Conservation (phyloP, 108 stramenopile genomes). For the Parietichytrium sp. region DNA sequence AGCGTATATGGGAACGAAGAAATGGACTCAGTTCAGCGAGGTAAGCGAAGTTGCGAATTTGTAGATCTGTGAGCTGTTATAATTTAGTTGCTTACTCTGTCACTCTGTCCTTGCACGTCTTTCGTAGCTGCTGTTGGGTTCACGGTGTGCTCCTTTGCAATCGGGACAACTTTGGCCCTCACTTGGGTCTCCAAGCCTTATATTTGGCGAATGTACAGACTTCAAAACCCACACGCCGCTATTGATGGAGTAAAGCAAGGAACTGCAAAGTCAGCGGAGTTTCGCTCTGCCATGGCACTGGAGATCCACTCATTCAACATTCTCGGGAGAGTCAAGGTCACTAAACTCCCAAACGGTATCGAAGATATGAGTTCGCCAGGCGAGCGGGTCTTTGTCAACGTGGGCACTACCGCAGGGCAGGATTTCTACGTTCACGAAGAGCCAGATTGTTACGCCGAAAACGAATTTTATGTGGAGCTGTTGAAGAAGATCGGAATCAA, state of each 20-base stretch:
- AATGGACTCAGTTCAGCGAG: conserved; percentile 32
- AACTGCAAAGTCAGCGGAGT: too few species aligned
- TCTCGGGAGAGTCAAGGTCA: not conserved
- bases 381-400: conserved; percentile 36
- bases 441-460: conserved; percentile 24
- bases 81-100: too few species aligned
- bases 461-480: conserved; percentile 18
- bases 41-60: too few species aligned
- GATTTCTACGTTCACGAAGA: conserved; percentile 31
- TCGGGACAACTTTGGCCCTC: conserved; percentile 26
- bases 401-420: not conserved
- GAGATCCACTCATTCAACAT: conserved; percentile 24
- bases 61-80: too few species aligned
- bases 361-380: not conserved
- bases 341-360: not conserved
- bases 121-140: not conserved
- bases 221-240: conserved; percentile 10
- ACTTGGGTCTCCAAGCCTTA: conserved; percentile 14
- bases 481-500: not conserved
- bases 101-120: too few species aligned
- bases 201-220: conserved; percentile 9
- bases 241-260: not conserved
- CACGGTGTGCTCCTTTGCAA: conserved; percentile 19
- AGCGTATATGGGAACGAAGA: not conserved
- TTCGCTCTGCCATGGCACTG: too few species aligned